Evolutionary conservation across 257 asterid species (phyloP).

Genomic region (Henckelia pumila): DNA sequence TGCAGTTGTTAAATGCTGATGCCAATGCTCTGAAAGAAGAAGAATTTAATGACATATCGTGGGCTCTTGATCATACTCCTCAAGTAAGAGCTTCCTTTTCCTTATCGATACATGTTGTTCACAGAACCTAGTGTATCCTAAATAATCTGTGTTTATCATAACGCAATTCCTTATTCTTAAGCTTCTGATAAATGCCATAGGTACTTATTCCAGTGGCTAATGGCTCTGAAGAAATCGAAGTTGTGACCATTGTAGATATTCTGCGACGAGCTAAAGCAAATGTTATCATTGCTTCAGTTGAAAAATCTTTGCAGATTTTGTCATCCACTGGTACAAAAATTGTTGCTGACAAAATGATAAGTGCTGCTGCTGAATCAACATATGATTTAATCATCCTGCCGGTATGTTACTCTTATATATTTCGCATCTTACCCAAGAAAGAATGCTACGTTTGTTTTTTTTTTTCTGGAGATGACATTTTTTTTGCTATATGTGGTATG

Average conservation of each 20-base stretch:
- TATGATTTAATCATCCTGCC: conserved; percentile 83
- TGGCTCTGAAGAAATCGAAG: conserved; percentile 86
- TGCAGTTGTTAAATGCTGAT: conserved; percentile 48
- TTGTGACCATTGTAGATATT: conserved; percentile 68
- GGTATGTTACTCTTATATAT: conserved; percentile 29
- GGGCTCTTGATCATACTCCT: conserved; percentile 76
- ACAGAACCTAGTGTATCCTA: conserved; percentile 1
- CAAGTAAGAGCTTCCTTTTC: conserved; percentile 36
- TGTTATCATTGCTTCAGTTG: conserved; percentile 72
- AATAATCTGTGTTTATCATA: not conserved
- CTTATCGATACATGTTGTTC: not conserved
- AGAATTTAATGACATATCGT: conserved; percentile 75
- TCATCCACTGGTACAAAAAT: conserved; percentile 62
- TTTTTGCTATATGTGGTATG: too few relatives aligned
- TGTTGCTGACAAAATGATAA: conserved; percentile 64
- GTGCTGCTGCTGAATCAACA: conserved; percentile 52
- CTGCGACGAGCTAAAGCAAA: conserved; percentile 78
- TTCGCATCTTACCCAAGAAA: not conserved
- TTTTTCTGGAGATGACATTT: too few relatives aligned
- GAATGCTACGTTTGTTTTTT: too few relatives aligned
- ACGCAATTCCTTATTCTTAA: not conserved
- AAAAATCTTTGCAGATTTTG: conserved; percentile 51
- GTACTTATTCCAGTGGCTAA: conserved; percentile 86
- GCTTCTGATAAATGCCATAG: conserved; percentile 38
- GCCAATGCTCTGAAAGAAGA: conserved; percentile 47